Percentiles rank a stretch among this genome's conserved stretches.
These are phyloP conservation scores for Sarcodon sp. DNA, from an alignment of 768 basidiomycete species.

Conservation along the genomic window DNA sequence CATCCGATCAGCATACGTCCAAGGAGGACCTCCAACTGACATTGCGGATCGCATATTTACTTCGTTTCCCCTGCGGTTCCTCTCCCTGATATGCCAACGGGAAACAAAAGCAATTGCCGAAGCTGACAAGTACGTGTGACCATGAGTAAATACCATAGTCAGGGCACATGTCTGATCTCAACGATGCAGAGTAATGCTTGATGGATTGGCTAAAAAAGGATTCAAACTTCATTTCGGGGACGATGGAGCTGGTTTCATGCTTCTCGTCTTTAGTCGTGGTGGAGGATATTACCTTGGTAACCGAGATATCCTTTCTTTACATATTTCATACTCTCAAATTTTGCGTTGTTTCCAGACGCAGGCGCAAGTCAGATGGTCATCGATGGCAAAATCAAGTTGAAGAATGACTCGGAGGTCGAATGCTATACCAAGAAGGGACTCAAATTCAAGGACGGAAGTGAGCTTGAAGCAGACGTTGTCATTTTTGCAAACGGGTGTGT, in stretches of 20 bases:
- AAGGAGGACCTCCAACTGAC: slow-evolving; percentile 33
- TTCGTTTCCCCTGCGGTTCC: slow-evolving; percentile 28
- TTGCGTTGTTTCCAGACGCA: slow-evolving; percentile 24
- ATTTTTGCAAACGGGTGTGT: slow-evolving; percentile 47
- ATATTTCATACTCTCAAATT: not conserved
- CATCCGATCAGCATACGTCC: slow-evolving; percentile 23
- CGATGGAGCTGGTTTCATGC: slow-evolving; percentile 36
- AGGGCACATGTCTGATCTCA: not conserved
- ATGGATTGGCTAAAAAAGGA: slow-evolving; percentile 41
- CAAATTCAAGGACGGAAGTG: slow-evolving; percentile 33
- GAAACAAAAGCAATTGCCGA: slow-evolving; percentile 19
- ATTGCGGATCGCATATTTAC: slow-evolving; percentile 41
- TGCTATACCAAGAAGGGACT: slow-evolving; percentile 29
- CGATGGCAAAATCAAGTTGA: slow-evolving; percentile 60
- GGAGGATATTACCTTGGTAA: slow-evolving; percentile 62
- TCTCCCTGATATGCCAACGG: slow-evolving; percentile 17
- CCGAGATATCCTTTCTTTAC: not conserved
- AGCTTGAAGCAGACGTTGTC: slow-evolving; percentile 38
- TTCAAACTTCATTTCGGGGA: slow-evolving; percentile 41
- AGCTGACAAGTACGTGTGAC: slow-evolving; percentile 13
- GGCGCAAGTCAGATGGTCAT: slow-evolving; percentile 49
- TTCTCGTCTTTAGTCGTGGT: slow-evolving; percentile 31
- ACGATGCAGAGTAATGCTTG: slow-evolving; percentile 29
- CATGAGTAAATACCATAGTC: not conserved
- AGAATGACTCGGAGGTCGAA: slow-evolving; percentile 41